A percentile compares a stretch with the other conserved stretches of the same genome.
Evolutionary conservation across 441 rosid genomes (phyloP).

Genomic region (Erysimum cheiri): DNA sequence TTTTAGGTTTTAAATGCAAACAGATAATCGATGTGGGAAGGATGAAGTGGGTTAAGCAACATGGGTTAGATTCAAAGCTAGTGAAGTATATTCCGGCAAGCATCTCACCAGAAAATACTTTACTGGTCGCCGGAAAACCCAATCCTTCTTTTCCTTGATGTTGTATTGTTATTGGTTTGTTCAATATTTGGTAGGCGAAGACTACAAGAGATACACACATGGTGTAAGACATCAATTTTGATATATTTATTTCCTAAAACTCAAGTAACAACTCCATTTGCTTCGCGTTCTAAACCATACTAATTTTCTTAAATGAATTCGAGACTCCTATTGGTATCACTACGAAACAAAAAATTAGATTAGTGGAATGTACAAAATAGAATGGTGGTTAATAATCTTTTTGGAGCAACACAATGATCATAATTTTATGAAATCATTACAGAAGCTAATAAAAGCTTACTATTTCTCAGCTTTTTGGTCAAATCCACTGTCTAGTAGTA

Average conservation of each 20-base stretch:
- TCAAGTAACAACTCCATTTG: neutral
- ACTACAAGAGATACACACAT: neutral
- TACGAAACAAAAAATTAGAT: neutral
- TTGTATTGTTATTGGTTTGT: conserved; percentile 14
- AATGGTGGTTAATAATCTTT: too few relatives aligned
- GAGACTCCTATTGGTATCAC: neutral
- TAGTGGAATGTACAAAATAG: too few relatives aligned
- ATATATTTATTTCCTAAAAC: neutral
- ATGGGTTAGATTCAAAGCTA: conserved; percentile 57
- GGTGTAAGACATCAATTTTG: conserved; percentile 26
- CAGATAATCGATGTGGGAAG: conserved; percentile 84
- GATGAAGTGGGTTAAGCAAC: conserved; percentile 67
- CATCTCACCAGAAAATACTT: conserved; percentile 82
- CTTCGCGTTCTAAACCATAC: neutral
- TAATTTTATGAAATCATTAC: neutral
- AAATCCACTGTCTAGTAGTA: conserved; percentile 3
- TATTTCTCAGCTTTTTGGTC: neutral
- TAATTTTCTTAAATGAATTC: neutral
- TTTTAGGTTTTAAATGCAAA: conserved; percentile 85
- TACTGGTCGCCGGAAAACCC: conserved; percentile 56
- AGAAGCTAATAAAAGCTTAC: neutral
- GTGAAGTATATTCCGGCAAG: conserved; percentile 72
- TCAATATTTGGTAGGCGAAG: conserved; percentile 27
- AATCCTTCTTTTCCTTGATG: neutral
- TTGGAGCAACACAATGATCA: too few relatives aligned